Evolutionary conservation across 306 rosid genomes (phyloP), one percentile per base, ranked within the genome.

Genomic region (Mimosa bimucronata): DNA sequence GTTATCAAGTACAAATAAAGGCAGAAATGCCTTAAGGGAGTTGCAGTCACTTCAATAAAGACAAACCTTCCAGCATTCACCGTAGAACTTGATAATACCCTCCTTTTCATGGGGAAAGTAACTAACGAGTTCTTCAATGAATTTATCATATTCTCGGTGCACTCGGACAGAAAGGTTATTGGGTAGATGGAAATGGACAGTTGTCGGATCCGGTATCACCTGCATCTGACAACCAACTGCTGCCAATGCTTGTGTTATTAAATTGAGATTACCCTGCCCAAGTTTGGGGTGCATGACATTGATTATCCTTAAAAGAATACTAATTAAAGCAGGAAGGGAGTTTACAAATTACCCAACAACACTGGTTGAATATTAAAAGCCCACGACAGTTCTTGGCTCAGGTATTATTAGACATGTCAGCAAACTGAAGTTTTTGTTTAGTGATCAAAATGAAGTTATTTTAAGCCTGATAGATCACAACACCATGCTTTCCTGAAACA

Each of bases 41-140:
- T 74, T 75, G 88, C 79, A 79, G 75, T 82, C 76, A 81, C 89
- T 85, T 85, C 81, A 75, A 74, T 48, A 80, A 77, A 82, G 82
- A 81, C 90, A 85, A 82, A 95, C 98, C 98, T 92, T 91, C 98
- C 98, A 95, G 86, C 98, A 95, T 83, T 81, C 96, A 40, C 96
- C 76, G 42, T 90, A 95, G 91, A 95, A 95, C 75, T 95, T 89
- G 69, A 88, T 83, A 80, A 91, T 91, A 61, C 98, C 98, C 42
- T 94, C 88, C 91, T 90, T 92, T 77, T 94, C 98, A 68, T 94
- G 94, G 48, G 97, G 95, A 79, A 91, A 94, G 72, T 86, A 84
- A 86, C 76, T 3, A 7, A 88, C 85, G 9, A 93, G 85, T 77
- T 95, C 98, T 70, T 85, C 89, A 62, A 91, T 79, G 90, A 95